A percentile compares a stretch with the other conserved stretches of the same genome.
Evolutionary conservation across 2,329 filamentous ascomycete genomes (phyloP).

Genomic region (Talaromyces sp.): DNA sequence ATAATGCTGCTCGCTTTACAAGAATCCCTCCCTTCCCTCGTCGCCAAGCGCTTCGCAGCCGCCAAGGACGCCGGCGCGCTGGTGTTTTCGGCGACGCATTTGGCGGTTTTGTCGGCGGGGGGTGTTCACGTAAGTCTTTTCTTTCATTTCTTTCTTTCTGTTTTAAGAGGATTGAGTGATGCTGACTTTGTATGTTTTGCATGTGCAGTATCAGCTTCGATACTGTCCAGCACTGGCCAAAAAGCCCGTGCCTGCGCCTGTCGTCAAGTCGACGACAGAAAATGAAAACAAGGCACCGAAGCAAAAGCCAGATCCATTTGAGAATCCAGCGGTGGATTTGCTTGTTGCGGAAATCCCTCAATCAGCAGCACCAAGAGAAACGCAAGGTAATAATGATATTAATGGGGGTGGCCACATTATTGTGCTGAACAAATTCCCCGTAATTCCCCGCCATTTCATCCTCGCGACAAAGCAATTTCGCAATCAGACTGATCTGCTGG

Average conservation of each 20-base stretch:
- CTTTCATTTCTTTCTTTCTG: not conserved
- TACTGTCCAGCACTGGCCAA: conserved; percentile 45
- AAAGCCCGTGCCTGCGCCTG: conserved; percentile 35
- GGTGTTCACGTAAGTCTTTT: conserved; percentile 29
- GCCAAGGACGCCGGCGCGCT: conserved; percentile 33
- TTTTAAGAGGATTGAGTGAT: not conserved
- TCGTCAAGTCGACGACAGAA: conserved; percentile 16
- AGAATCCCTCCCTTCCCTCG: conserved; percentile 31
- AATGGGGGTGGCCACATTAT: conserved; percentile 31
- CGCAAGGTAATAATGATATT: no score
- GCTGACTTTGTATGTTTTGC: not conserved
- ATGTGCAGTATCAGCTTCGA: conserved; percentile 41
- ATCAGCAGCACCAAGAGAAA: conserved; percentile 7
- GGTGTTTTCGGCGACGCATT: conserved; percentile 35
- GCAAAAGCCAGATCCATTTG: conserved; percentile 40
- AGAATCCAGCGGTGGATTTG: conserved; percentile 37
- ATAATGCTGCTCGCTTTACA: conserved; percentile 34
- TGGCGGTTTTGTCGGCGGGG: conserved; percentile 28
- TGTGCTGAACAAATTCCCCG: conserved; percentile 45
- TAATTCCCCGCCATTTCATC: conserved; percentile 46
- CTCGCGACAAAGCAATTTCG: conserved; percentile 41
- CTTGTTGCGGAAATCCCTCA: conserved; percentile 36
- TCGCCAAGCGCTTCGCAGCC: conserved; percentile 28
- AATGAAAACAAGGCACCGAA: conserved; percentile 22
- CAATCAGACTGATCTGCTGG: conserved; percentile 39